These are phyloP conservation scores for Phytophthora boehmeriae DNA, from an alignment of 352 stramenopile genomes.

Conservation along the genomic window DNA sequence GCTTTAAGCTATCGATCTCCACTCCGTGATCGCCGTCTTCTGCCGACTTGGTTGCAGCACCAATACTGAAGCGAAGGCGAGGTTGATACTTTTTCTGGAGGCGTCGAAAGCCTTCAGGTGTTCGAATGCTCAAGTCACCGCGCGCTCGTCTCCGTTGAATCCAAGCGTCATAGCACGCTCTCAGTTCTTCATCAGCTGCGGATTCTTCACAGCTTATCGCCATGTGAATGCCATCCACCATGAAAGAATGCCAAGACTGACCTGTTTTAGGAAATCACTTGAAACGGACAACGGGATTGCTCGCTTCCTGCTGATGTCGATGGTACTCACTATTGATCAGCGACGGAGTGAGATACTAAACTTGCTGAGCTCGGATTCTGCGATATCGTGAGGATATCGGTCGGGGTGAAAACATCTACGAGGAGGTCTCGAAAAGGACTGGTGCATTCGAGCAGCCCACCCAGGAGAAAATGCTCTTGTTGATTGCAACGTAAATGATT, in stretches of 20 bases:
- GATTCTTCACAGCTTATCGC: not conserved
- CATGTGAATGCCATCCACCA: slow-evolving; percentile 7
- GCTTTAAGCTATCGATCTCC: not conserved
- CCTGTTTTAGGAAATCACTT: not conserved
- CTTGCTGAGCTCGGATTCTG: too few relatives aligned
- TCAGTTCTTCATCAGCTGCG: slow-evolving; percentile 6
- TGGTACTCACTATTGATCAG: not conserved
- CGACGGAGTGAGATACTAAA: too few relatives aligned
- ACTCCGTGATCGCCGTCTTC: not conserved
- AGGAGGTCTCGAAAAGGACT: not conserved
- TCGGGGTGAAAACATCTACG: not conserved
- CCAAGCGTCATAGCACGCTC: slow-evolving; percentile 28
- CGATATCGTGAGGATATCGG: not conserved
- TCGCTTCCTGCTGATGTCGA: not conserved
- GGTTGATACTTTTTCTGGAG: slow-evolving; percentile 44
- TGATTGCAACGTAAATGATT: not conserved
- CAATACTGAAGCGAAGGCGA: slow-evolving; percentile 21
- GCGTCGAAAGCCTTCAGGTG: slow-evolving; percentile 24
- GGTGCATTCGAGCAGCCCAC: not conserved
- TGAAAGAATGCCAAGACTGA: not conserved
- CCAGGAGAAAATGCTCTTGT: not conserved
- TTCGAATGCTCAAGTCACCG: slow-evolving; percentile 36
- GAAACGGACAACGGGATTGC: not conserved
- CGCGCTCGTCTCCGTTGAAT: slow-evolving; percentile 18
- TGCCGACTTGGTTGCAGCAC: not conserved